Evolutionary conservation across 2,329 filamentous ascomycete genomes (phyloP).

Genomic region (Zasmidium citrigriseum): DNA sequence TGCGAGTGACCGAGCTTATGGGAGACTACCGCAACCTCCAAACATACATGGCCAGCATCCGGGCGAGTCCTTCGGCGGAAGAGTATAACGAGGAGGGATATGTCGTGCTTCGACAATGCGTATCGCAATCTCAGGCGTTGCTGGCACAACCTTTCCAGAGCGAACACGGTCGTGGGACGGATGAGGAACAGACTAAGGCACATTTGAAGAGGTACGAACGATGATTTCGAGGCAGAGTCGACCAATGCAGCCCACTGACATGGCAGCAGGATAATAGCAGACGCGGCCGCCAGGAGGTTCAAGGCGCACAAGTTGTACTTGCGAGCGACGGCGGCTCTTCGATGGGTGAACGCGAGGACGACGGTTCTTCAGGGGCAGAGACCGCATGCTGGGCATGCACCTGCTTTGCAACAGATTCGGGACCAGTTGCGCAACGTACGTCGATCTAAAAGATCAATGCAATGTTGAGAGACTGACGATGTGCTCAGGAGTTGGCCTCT

Average conservation of each 20-base stretch:
- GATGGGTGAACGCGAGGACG: constrained; percentile 59
- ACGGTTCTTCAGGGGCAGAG: constrained; percentile 54
- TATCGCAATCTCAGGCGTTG: constrained; percentile 56
- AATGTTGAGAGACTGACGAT: not conserved
- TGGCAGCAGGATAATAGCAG: constrained; percentile 56
- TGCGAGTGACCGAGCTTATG: constrained; percentile 65
- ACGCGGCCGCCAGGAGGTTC: constrained; percentile 61
- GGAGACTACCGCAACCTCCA: constrained; percentile 64
- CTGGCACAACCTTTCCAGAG: constrained; percentile 53
- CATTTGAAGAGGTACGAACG: not conserved
- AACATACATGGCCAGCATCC: constrained; percentile 58
- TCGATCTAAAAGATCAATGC: not conserved
- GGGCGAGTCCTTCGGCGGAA: constrained; percentile 52
- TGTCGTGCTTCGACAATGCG: constrained; percentile 57
- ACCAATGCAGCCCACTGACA: constrained; percentile 2
- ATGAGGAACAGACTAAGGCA: not conserved
- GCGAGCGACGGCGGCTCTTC: constrained; percentile 56
- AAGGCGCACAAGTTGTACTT: constrained; percentile 63
- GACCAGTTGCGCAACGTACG: constrained; percentile 46
- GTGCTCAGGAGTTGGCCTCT: constrained; percentile 56
- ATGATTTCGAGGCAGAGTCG: not conserved
- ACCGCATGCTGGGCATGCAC: constrained; percentile 49
- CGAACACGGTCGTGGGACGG: not conserved
- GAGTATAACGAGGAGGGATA: constrained; percentile 63
- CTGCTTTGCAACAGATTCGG: constrained; percentile 52